phyloP scores from a whole-genome alignment of 352 stramenopile genomes.

The Plasmopara halstedii region DNA sequence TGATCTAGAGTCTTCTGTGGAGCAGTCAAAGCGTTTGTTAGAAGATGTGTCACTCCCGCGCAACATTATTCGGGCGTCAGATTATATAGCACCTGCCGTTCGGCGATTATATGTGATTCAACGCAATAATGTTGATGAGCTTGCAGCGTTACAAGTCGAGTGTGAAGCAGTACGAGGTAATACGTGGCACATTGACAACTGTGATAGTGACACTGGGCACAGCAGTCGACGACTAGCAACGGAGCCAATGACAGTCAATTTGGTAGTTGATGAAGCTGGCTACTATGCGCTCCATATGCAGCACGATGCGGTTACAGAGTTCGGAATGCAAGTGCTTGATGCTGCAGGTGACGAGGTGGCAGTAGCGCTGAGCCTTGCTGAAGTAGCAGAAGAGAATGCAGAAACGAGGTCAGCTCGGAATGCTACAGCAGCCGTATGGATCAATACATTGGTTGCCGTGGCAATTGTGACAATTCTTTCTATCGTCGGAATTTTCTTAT shows the following conservation, averaged over 20 bases:
- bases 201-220: conserved; percentile 28
- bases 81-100: conserved; percentile 33
- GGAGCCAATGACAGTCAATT: conserved; percentile 30
- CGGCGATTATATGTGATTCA: conserved; percentile 37
- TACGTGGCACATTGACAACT: conserved; percentile 46
- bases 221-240: conserved; percentile 18
- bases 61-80: conserved; percentile 33
- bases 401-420: conserved; percentile 12
- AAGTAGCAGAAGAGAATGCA: conserved; percentile 8
- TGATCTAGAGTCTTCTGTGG: conserved; percentile 20
- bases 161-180: conserved; percentile 32
- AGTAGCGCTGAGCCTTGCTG: conserved; percentile 15
- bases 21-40: conserved; percentile 15
- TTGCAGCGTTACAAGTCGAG: conserved; percentile 23
- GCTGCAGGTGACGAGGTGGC: conserved; percentile 7
- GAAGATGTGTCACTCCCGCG: conserved; percentile 34
- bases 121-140: conserved; percentile 38
- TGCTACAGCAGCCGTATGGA: conserved; percentile 22
- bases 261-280: conserved; percentile 22
- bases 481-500: conserved; percentile 33
- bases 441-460: conserved; percentile 33
- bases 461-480: conserved; percentile 32
- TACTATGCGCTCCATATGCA: conserved; percentile 45
- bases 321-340: conserved; percentile 30
- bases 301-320: conserved; percentile 40